Evolutionary conservation across 2,329 filamentous ascomycete genomes (phyloP).

Genomic region (Botrytis tulipae): DNA sequence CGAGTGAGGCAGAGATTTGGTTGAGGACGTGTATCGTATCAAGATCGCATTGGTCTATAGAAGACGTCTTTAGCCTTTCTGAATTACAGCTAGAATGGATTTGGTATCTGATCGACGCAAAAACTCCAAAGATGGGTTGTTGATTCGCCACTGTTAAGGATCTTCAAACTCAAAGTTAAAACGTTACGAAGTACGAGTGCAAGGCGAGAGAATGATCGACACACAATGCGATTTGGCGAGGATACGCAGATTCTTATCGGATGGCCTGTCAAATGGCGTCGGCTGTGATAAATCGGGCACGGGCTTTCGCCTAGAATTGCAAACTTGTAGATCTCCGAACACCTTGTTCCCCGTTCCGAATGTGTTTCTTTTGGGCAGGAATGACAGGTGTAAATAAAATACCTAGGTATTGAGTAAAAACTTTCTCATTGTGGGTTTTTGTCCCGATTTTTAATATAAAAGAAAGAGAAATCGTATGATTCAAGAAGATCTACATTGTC

Average conservation of each 20-base stretch:
- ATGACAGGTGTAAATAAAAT: constrained; percentile 1
- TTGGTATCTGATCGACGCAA: constrained; percentile 10
- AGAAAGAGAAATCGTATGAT: constrained; percentile 9
- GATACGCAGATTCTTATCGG: neutral
- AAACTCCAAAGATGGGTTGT: constrained; percentile 3
- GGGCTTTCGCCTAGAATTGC: constrained; percentile 9
- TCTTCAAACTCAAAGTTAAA: constrained; percentile 3
- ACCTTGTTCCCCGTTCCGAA: constrained; percentile 1
- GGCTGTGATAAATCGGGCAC: constrained; percentile 16
- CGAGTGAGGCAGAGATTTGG: constrained; percentile 4
- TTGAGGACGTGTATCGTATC: neutral
- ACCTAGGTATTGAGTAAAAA: constrained; percentile 19
- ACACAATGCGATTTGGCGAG: constrained; percentile 1
- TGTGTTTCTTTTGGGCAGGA: neutral
- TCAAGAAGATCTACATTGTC: constrained; percentile 2
- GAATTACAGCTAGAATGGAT: neutral
- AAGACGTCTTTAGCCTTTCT: neutral
- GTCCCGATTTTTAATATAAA: constrained; percentile 19
- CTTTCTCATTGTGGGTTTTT: constrained; percentile 24
- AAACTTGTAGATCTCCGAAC: constrained; percentile 4
- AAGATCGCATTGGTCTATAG: neutral
- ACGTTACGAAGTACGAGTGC: neutral
- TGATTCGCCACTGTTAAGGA: constrained; percentile 14
- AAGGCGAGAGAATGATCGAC: constrained; percentile 15
- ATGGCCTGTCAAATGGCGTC: constrained; percentile 10